Percentiles rank a stretch among this genome's conserved stretches.
Conservation (phyloP, 2,329 filamentous ascomycete genomes). For the Claviceps fusiformis region DNA sequence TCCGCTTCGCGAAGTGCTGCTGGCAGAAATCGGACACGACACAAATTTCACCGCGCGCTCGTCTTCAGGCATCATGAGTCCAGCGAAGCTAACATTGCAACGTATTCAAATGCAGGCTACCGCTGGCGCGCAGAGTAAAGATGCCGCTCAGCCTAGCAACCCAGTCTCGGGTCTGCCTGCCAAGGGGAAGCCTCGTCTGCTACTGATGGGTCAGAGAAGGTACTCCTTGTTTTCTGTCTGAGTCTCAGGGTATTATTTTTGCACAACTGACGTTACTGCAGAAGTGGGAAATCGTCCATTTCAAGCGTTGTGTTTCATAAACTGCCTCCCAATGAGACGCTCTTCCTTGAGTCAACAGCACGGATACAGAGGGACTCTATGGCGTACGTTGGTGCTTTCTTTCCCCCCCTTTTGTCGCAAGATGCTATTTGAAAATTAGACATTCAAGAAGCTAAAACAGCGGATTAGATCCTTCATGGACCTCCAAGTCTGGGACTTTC, state of each 20-base stretch:
- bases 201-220: conserved; percentile 94
- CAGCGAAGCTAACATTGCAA: conserved; percentile 49
- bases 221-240: conserved; percentile 26
- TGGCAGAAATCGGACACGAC: conserved; percentile 12
- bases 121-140: conserved; percentile 33
- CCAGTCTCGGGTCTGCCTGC: conserved; percentile 30
- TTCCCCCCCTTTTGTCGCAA: background rate
- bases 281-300: conserved; percentile 96
- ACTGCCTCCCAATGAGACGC: conserved; percentile 83
- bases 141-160: conserved; percentile 32
- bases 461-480: conserved; percentile 83
- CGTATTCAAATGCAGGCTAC: conserved; percentile 49
- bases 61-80: conserved; percentile 29
- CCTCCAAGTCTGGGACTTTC: conserved; percentile 96
- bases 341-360: conserved; percentile 91
- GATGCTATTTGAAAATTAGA: conserved; percentile 9
- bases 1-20: conserved; percentile 14
- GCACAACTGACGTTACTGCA: conserved; percentile 22
- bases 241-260: background rate
- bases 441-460: background rate
- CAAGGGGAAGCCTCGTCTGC: conserved; percentile 66
- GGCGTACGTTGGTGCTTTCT: conserved; percentile 49
- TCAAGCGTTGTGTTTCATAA: conserved; percentile 99
- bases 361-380: conserved; percentile 90
- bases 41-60: conserved; percentile 17